Conservation (phyloP, 805 yeast species). For the Metschnikowia chrysomelidarum region DNA sequence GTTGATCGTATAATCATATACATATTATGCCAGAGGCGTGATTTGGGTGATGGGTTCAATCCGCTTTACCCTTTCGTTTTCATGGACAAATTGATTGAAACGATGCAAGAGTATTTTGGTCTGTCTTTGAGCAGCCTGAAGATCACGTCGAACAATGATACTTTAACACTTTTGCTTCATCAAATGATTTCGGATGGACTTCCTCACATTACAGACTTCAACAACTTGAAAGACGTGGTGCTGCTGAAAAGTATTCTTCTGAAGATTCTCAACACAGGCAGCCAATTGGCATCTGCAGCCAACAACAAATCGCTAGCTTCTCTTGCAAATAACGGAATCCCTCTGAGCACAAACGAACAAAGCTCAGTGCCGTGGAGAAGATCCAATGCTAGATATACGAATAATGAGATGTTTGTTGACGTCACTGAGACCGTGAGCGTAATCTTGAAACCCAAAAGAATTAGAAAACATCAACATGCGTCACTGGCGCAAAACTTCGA, state of each 20-base stretch:
- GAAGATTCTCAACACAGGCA: conserved; percentile 46
- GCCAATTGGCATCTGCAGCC: conserved; percentile 31
- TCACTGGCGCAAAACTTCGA: conserved; percentile 19
- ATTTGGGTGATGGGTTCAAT: conserved; percentile 25
- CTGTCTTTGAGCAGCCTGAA: conserved; percentile 53
- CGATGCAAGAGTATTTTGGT: conserved; percentile 58
- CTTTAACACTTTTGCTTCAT: conserved; percentile 64
- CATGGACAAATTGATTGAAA: conserved; percentile 46
- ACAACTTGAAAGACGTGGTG: conserved; percentile 64
- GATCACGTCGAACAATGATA: conserved; percentile 67
- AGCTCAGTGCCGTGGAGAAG: conserved; percentile 72
- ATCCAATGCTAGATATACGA: conserved; percentile 63
- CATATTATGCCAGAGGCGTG: conserved; percentile 24
- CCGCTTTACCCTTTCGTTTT: conserved; percentile 58
- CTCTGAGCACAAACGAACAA: conserved; percentile 9
- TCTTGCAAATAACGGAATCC: conserved; percentile 11
- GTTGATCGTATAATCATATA: conserved; percentile 26
- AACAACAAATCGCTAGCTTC: conserved; percentile 22
- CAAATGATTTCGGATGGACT: conserved; percentile 78
- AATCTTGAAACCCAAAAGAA: conserved; percentile 34
- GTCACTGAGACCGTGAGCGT: conserved; percentile 63
- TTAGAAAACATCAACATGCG: conserved; percentile 10
- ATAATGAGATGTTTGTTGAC: conserved; percentile 86
- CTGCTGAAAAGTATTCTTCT: conserved; percentile 61
- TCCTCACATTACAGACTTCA: conserved; percentile 71